A percentile compares a stretch with the other conserved stretches of the same genome.
Conservation (phyloP, 2,329 filamentous ascomycete genomes). For the Truncatella angustata region DNA sequence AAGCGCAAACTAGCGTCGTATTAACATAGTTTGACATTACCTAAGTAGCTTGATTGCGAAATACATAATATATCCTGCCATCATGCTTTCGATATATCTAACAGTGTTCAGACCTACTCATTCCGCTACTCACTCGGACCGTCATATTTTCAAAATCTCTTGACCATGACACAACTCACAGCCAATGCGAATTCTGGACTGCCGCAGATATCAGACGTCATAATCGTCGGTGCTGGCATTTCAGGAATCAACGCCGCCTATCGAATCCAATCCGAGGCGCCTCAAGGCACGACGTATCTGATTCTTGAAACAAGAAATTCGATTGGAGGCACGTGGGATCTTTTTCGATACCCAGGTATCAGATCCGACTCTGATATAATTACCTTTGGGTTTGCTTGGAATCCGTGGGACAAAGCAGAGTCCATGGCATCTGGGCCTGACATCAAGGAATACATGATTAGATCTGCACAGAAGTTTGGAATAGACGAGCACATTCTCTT, state of each 20-base stretch:
- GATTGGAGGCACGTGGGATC: conserved; percentile 76
- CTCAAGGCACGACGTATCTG: conserved; percentile 52
- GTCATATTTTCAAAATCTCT: no score
- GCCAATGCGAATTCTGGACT: no score
- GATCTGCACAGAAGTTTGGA: conserved; percentile 44
- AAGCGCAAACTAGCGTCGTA: no score
- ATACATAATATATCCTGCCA: no score
- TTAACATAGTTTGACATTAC: no score
- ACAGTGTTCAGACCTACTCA: no score
- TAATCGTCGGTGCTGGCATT: conserved; percentile 73
- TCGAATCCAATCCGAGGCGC: conserved; percentile 59
- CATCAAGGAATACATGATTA: conserved; percentile 52
- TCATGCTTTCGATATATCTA: no score
- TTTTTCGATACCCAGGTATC: conserved; percentile 75
- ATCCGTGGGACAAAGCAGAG: conserved; percentile 57
- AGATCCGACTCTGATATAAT: conserved; percentile 61
- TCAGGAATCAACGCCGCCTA: conserved; percentile 75
- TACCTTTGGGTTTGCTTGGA: conserved; percentile 67
- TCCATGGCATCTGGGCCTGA: conserved; percentile 24
- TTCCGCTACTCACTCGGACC: no score
- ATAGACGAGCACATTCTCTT: conserved; percentile 56
- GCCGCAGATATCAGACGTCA: conserved; percentile 45
- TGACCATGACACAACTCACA: no score
- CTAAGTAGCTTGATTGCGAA: no score
- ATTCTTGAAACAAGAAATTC: conserved; percentile 66